Evolutionary conservation across 352 stramenopile genomes (phyloP), one percentile per base, ranked within the genome.

Genomic region (Nothophytophthora sp.): DNA sequence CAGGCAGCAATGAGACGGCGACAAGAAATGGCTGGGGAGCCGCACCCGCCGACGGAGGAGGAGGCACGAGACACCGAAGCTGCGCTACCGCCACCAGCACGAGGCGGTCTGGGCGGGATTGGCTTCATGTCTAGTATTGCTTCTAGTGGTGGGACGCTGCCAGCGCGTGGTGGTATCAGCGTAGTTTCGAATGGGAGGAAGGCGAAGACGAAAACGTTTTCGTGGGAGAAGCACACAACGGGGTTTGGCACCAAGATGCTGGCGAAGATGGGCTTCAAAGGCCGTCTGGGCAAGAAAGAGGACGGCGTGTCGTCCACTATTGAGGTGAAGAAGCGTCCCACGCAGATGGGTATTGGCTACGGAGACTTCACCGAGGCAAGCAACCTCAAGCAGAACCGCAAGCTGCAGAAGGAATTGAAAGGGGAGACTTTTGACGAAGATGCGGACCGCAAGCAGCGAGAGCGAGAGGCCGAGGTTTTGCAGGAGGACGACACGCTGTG

Each of bases 181-280:
- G n/a, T n/a, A n/a, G n/a, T n/a, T n/a, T n/a, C n/a, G 83, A 20
- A 16, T 22, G 29, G 39, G 28, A 50, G 56, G 35, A 15, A 47
- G 43, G 8, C 19, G 30, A 63, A 67, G 25, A 38, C 18, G 15
- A 73, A 73, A 42, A 79, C 65, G 30, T 85, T 73, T 47, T 43
- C 63, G 29, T 99, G 96, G 96, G 86, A 98, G 76, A 98, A 97
- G 66, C 96, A 99, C 72, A 98, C 95, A 13, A 98, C 97, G 55
- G 96, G 95, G 20, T 98, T 99, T 54, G 96, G 95, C 10, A 87
- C 93, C 50, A 98, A 98, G 67, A 89, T 99, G 68, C 67, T 99
- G 42, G 63, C 86, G 20, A 99, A 98, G 68, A 98, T 99, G 92
- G 96, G 96, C 34, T 99, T 98, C 58, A 90, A 74, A 15, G 95